Percentiles rank a stretch among this genome's conserved stretches.
These are phyloP conservation scores for Globisporangium spinosum DNA, from an alignment of 352 stramenopile species.

Conservation along the genomic window DNA sequence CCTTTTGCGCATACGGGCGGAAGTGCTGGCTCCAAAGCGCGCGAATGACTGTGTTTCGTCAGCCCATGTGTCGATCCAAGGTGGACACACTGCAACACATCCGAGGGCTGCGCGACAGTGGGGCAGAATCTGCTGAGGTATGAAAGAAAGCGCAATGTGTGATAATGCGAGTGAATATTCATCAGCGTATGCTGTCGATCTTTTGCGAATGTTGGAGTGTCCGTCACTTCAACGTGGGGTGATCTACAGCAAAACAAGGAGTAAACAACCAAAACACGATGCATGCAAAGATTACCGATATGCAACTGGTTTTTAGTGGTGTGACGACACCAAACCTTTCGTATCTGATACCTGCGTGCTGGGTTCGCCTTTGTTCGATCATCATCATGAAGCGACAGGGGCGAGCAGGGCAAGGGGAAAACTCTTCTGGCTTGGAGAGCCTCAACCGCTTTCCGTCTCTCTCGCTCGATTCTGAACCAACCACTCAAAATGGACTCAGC, in stretches of 20 bases:
- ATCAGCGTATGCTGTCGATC: too few species aligned
- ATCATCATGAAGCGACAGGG: background rate
- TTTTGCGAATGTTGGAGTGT: too few species aligned
- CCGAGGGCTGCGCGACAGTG: background rate
- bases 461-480: background rate
- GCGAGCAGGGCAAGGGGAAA: background rate
- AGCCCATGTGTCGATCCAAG: background rate
- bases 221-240: too few species aligned
- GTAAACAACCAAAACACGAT: too few species aligned
- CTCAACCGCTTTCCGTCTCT: background rate
- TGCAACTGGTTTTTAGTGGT: too few species aligned
- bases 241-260: too few species aligned
- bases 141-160: background rate
- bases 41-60: background rate
- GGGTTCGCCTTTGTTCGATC: background rate
- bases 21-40: background rate
- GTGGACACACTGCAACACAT: background rate
- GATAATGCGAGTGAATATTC: too few species aligned
- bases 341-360: background rate
- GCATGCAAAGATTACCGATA: too few species aligned
- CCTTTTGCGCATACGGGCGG: background rate
- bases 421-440: constrained; percentile 1
- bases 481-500: background rate
- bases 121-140: background rate
- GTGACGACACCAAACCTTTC: background rate